Evolutionary conservation across 176 grass and related monocot species (phyloP), one percentile per base, ranked within the genome.

Genomic region (Bothriochloa decipiens): DNA sequence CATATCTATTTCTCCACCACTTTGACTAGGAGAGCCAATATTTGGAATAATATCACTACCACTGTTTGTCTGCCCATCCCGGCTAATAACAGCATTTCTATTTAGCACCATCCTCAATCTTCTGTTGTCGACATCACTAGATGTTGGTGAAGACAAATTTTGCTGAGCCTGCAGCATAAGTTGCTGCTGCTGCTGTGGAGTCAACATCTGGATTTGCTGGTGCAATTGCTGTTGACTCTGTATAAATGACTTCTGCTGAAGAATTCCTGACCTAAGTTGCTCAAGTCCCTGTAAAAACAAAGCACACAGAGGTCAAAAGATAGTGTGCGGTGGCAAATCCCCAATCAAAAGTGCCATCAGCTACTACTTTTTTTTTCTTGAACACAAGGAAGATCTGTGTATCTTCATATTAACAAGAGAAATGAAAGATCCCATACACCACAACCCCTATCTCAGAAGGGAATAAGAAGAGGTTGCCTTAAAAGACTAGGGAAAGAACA

Each of bases 101-200:
- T 88, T 95, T 70, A 95, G 77, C 89, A 95, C 87, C 90, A 95
- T 89, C 84, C 93, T 84, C 81, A 95, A 77, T 76, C 93, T 92
- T 92, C 90, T 90, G 71, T 70, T 89, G 28, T 95, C 93, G 68
- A 91, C 87, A 91, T 95, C 93, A 87, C 86, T 87, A 72, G 88
- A 85, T 79, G 93, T 88, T 73, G 93, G 90, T 25, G 93, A 95
- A 66, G 85, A 29, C 32, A 92, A 81, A 90, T 92, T 95, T 85
- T 90, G 93, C 67, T 95, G 93, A 47, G 90, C 90, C 77, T 92
- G 90, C 70, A 95, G 73, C 9, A 92, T 43, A 88, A 95, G 85
- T 53, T 91, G 85, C 68, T 95, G 93, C 62, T 95, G 93, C 58
- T 95, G 93, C 46, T 95, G 90, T 39, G 88, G 83, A 80, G 86